Base-by-base conservation (phyloP, 2,329 filamentous ascomycete species). In the Beauveria asiatica region DNA sequence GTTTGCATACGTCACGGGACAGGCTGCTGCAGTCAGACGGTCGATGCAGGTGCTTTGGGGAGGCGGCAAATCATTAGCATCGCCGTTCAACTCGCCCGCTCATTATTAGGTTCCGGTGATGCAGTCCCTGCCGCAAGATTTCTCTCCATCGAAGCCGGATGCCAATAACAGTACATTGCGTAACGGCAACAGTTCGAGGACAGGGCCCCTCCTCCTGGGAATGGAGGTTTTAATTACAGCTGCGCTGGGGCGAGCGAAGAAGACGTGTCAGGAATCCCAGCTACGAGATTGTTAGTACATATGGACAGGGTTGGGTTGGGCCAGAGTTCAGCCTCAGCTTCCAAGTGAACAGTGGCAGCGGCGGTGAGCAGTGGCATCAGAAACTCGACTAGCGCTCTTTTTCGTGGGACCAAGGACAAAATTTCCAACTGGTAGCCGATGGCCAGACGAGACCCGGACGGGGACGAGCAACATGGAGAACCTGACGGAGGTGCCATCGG, bases 361-460 rank as follows among this genome's bases (percentile, higher is more conserved):
- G 42, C 53, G 53, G 53, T 56, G 53, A 56, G 53, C 45, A 49
- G 16, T 9, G 55, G 30, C n/a, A 45, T 50, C n/a, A 48, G n/a
- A 27, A 56, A 33, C 39, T 33, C 16, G 4, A 49, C 37, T 42
- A 50, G 27, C 27, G 42, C 30, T 55, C 10, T 16, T 50, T 16
- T 37, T 11, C 33, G 33, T 51, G 45, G 56, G 56, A 39, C 45
- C 37, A 58, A 58, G 46, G 23, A 44, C 37, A 44, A 58, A 56
- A 45, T 30, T 58, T 58, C 46, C 5, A 58, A 58, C 46, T 45
- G 56, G 45, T 37, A 58, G 56, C 56, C 46, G 46, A 58, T 58
- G 46, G 37, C 55, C 46, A 33, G 56, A 58, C 56, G 46, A 51
- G 33, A 58, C 37, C 56, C 56, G 56, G 46, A 58, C 45, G 46